Conservation (phyloP, 2,329 filamentous ascomycete species). For the Fusarium anguioides region DNA sequence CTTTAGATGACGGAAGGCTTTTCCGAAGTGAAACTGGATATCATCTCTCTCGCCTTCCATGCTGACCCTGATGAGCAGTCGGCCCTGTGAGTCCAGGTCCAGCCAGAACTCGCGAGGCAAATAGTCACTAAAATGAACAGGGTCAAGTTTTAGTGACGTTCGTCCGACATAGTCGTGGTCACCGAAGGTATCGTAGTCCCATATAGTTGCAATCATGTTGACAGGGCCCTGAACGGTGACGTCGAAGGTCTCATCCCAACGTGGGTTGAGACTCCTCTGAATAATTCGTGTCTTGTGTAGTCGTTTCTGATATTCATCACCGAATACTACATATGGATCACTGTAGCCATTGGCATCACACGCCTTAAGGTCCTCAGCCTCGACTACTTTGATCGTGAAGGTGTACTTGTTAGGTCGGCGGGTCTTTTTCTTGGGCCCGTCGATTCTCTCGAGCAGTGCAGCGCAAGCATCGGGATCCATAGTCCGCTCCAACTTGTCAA, state of each 20-base stretch:
- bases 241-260: slow-evolving; percentile 97
- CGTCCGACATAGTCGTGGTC: slow-evolving; percentile 97
- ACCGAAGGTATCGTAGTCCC: slow-evolving; percentile 97
- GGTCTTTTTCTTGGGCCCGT: slow-evolving; percentile 73
- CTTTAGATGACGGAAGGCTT: slow-evolving; percentile 94
- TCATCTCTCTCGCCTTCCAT: slow-evolving; percentile 99
- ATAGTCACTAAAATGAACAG: slow-evolving; percentile 96
- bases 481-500: slow-evolving; percentile 88
- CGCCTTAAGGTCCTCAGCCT: slow-evolving; percentile 97
- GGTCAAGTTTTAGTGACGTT: slow-evolving; percentile 97
- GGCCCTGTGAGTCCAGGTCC: slow-evolving; percentile 93
- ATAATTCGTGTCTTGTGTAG: slow-evolving; percentile 94
- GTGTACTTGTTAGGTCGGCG: slow-evolving; percentile 88
- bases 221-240: slow-evolving; percentile 92
- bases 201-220: slow-evolving; percentile 95
- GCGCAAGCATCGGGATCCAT: slow-evolving; percentile 95
- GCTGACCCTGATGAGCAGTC: slow-evolving; percentile 88
- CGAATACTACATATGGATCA: slow-evolving; percentile 96
- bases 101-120: slow-evolving; percentile 97
- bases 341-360: slow-evolving; percentile 95
- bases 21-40: slow-evolving; percentile 98
- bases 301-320: slow-evolving; percentile 97
- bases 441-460: slow-evolving; percentile 78
- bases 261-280: slow-evolving; percentile 88
- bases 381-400: slow-evolving; percentile 98